These are phyloP conservation scores for Cystobasidium sp. DNA, from an alignment of 1,284 basidiomycete species.

Conservation along the genomic window DNA sequence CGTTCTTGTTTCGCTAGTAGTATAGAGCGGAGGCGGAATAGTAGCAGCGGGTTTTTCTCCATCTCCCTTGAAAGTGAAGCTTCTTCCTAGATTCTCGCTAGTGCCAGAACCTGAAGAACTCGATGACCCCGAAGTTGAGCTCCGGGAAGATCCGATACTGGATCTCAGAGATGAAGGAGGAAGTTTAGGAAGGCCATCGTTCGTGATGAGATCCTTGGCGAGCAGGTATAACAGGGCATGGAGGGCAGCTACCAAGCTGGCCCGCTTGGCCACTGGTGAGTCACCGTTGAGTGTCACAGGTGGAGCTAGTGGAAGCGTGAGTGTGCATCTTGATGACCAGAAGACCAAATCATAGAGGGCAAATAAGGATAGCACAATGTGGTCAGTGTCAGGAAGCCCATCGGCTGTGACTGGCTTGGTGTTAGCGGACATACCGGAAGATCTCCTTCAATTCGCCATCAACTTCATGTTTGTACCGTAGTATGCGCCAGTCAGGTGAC, in stretches of 20 bases:
- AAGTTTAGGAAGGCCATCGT: conserved; percentile 50
- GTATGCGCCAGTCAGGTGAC: conserved; percentile 3
- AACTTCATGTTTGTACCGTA: conserved; percentile 2
- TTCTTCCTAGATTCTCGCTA: neutral
- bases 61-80: neutral
- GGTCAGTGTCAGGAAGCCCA: neutral
- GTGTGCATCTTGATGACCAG: neutral
- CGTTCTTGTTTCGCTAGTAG: no score
- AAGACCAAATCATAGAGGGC: no score
- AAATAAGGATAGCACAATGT: neutral
- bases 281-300: conserved; percentile 63
- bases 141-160: conserved; percentile 58
- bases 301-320: neutral
- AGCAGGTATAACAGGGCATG: conserved; percentile 73
- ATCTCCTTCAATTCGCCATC: conserved; percentile 4
- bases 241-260: conserved; percentile 75
- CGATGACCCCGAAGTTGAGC: neutral
- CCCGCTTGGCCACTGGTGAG: conserved; percentile 67
- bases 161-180: neutral
- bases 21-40: no score
- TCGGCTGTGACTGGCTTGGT: no score
- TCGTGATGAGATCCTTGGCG: conserved; percentile 60
- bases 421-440: conserved; percentile 1
- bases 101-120: neutral
- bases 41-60: no score